Evolutionary conservation across 108 stramenopile species (phyloP).

Genomic region (Parietichytrium sp.): DNA sequence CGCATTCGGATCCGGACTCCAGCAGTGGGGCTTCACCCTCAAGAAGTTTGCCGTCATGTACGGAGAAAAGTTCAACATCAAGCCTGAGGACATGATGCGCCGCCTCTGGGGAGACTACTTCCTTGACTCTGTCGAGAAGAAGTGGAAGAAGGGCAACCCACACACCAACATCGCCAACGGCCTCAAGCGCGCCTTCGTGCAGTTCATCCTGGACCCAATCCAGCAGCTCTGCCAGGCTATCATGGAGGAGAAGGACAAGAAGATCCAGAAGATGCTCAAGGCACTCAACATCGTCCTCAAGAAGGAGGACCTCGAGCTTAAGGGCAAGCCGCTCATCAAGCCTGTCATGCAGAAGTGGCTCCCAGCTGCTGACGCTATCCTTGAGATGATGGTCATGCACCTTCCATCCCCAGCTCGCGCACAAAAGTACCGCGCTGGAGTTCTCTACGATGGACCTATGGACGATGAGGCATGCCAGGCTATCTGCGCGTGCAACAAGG

Average conservation of each 20-base stretch:
- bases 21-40: constrained; percentile 99
- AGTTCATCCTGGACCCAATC: constrained; percentile 98
- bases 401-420: constrained; percentile 94
- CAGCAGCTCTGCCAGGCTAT: constrained; percentile 96
- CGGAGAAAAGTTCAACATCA: constrained; percentile 93
- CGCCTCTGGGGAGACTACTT: constrained; percentile 99
- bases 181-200: constrained; percentile 96
- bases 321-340: constrained; percentile 96
- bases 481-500: constrained; percentile 93
- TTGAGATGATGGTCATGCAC: constrained; percentile 99
- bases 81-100: constrained; percentile 94
- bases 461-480: constrained; percentile 94
- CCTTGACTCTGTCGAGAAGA: constrained; percentile 84
- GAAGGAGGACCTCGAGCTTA: constrained; percentile 79
- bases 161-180: constrained; percentile 77
- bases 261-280: constrained; percentile 98
- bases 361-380: constrained; percentile 96
- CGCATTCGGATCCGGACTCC: constrained; percentile 98
- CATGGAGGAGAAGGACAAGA: constrained; percentile 95
- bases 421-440: constrained; percentile 96
- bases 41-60: constrained; percentile 98
- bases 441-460: constrained; percentile 95
- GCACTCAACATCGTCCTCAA: constrained; percentile 96
- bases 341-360: constrained; percentile 99
- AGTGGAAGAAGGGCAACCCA: constrained; percentile 65